Conservation (phyloP, 78 protist genomes). For the Protostelium mycophagum region DNA sequence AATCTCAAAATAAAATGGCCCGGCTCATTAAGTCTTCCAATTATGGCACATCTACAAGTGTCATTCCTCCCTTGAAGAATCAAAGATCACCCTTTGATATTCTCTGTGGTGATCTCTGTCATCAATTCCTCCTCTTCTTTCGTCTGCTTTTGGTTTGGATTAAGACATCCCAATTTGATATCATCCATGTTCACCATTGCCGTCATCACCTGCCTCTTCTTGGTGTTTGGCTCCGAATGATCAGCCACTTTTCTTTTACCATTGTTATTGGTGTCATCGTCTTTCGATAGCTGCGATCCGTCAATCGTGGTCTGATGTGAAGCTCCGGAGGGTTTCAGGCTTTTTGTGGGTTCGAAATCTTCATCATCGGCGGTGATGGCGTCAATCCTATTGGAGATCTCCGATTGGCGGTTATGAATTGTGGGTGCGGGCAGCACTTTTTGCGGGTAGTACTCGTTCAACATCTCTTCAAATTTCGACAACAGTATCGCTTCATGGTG, state of each 20-base stretch:
- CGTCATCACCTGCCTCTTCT: background rate
- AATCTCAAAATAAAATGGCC: background rate
- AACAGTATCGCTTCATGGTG: background rate
- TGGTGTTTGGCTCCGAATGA: background rate
- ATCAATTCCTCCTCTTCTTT: background rate
- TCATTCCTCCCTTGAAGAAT: no score
- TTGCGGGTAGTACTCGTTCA: background rate
- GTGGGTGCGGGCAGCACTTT: background rate
- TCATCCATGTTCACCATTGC: background rate
- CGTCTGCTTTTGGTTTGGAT: background rate
- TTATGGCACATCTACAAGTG: background rate
- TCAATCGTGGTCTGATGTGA: background rate
- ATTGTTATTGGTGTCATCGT: background rate
- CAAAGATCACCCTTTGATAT: background rate
- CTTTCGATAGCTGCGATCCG: no score
- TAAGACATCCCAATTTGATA: background rate
- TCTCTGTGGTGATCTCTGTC: background rate
- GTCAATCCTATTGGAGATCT: no score
- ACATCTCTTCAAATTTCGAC: background rate
- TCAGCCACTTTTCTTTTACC: background rate
- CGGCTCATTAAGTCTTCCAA: background rate
- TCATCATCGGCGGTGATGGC: no score
- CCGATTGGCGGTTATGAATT: no score
- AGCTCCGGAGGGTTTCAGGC: background rate
- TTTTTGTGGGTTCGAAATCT: background rate